Base-by-base conservation (phyloP, 2,329 filamentous ascomycete genomes). In the Microsporum ferrugineum region DNA sequence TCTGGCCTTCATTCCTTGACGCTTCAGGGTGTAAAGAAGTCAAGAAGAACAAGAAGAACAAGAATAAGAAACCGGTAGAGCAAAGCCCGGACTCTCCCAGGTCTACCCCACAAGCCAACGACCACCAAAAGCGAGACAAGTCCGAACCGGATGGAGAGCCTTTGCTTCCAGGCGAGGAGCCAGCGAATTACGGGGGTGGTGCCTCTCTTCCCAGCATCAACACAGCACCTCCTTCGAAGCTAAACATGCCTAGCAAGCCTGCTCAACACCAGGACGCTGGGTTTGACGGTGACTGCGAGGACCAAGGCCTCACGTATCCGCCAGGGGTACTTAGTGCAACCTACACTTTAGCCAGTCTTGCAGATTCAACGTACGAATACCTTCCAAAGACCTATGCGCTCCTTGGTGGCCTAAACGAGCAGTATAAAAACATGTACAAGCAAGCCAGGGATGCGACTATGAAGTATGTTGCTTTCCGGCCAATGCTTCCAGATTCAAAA, bases 381-480 rank as follows among this genome's bases (percentile, higher is more conserved):
- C 70, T 84, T 14, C 79, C 81, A 0, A 83, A 84, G 69, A 78
- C 91, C 76, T 88, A 87, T 69, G 75, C 92, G 10, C 80, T 95
- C 2, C 81, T 95, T 2, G 88, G 89, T 61, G 91, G 90, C 0
- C 78, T 85, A 1, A 84, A 86, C 64, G 51, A 62, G 36, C 65
- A 68, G 33, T 95, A 95, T 71, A 78, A 80, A 63, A 81, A 79
- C 27, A 82, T 95, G 74, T 90, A 95, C 70, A 79, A 86, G 61
- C 82, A 82, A 62, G 81, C 84, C 3, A 82, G 86, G 45, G 82
- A 86, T 6, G 84, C 84, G 0, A 82, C 86, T 39, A 87, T 87
- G 66, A 80, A 89, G 65, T 81, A 88, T 71, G 79, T 95, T 10
- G 82, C 95, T 61, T 95, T 84, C 74, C 82, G 86, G 6, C 90